These are phyloP conservation scores for Fusarium domesticum DNA, from an alignment of 2,329 filamentous ascomycete species.

Conservation along the genomic window DNA sequence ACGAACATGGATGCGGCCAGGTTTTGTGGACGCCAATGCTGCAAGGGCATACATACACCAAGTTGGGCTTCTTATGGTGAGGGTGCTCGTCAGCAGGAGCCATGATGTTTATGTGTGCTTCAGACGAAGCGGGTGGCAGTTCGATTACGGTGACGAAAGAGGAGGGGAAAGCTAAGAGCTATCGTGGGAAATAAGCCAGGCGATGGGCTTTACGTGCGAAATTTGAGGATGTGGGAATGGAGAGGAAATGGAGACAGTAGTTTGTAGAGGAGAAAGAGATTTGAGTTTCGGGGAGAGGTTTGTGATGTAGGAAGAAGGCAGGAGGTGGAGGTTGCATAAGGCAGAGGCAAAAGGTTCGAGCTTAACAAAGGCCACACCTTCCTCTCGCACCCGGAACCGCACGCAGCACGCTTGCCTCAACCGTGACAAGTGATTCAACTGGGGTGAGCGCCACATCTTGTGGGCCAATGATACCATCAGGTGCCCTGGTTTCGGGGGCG, in stretches of 20 bases:
- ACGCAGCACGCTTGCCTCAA: conserved; percentile 10
- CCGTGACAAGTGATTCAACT: conserved; percentile 27
- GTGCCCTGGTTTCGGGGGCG: conserved; percentile 30
- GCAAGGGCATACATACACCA: conserved; percentile 58
- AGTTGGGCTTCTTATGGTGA: conserved; percentile 77
- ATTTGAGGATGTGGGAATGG: conserved; percentile 1
- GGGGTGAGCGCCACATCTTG: conserved; percentile 25
- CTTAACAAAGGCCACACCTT: conserved; percentile 30
- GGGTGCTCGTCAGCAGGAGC: conserved; percentile 57
- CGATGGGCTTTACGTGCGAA: conserved; percentile 13
- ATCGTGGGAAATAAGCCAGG: conserved; percentile 23
- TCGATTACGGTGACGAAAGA: conserved; percentile 23
- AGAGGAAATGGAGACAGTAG: conserved; percentile 9
- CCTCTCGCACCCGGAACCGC: conserved; percentile 24
- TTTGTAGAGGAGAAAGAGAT: conserved; percentile 22
- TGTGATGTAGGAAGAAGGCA: conserved; percentile 3
- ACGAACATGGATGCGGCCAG: conserved; percentile 2
- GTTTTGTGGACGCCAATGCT: neutral
- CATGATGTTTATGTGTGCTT: conserved; percentile 55
- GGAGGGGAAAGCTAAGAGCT: conserved; percentile 18
- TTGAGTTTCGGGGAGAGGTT: conserved; percentile 10
- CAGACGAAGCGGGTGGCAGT: conserved; percentile 27
- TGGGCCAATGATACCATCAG: conserved; percentile 36
- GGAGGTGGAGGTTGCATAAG: conserved; percentile 5
- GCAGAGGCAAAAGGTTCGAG: conserved; percentile 27